Evolutionary conservation across 768 basidiomycete species (phyloP).

Genomic region (Fistulinella prunicolor): DNA sequence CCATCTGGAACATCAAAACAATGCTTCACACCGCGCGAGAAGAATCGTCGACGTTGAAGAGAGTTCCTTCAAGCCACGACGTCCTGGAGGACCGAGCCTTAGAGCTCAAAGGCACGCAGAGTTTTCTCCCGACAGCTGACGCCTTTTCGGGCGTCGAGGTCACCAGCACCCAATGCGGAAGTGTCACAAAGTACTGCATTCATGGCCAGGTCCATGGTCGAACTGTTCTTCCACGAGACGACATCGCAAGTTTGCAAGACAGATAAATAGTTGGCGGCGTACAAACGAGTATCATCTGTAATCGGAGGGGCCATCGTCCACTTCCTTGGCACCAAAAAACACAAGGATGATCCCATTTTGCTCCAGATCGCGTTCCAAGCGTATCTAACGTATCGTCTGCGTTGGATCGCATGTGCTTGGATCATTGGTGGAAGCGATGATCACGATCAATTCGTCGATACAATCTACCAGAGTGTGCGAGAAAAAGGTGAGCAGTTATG

Average conservation of each 20-base stretch:
- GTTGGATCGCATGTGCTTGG: constrained; percentile 30
- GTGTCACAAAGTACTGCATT: constrained; percentile 47
- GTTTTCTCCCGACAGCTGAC: constrained; percentile 45
- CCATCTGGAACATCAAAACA: constrained; percentile 17
- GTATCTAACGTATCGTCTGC: constrained; percentile 23
- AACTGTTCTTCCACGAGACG: constrained; percentile 33
- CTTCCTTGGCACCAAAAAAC: constrained; percentile 28
- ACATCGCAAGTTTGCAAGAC: constrained; percentile 8
- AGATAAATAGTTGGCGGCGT: constrained; percentile 22
- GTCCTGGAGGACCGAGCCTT: constrained; percentile 40
- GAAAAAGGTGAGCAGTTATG: constrained; percentile 31
- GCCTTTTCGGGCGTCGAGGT: constrained; percentile 45
- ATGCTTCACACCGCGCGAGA: constrained; percentile 22
- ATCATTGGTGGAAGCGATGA: constrained; percentile 28
- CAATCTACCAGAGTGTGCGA: constrained; percentile 34
- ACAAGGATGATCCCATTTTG: constrained; percentile 34
- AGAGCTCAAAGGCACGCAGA: constrained; percentile 45
- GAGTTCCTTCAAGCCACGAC: constrained; percentile 27
- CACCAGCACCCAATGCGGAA: constrained; percentile 41
- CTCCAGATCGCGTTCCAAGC: constrained; percentile 38
- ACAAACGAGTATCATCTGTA: constrained; percentile 17
- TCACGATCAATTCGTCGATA: constrained; percentile 20
- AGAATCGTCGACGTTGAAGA: constrained; percentile 28
- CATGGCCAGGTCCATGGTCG: constrained; percentile 47
- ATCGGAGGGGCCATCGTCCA: constrained; percentile 25